Evolutionary conservation across 176 grass and related monocot species (phyloP).

Genomic region (sorghum (Sorghum bicolor)): Sorghum_bicolor_NCBIv3 NC_012878.2:2221001-2221500

Average conservation of each 20-base stretch:
- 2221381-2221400: slow-evolving; percentile 1
- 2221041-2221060: too few species aligned
- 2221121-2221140: too few species aligned
- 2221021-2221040: too few species aligned
- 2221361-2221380: neutral
- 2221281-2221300: neutral
- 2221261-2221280: neutral
- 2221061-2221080: too few species aligned
- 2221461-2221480: neutral
- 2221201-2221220: neutral
- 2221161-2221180: neutral
- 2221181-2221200: neutral
- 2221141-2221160: too few species aligned
- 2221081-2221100: too few species aligned
- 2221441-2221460: slow-evolving; percentile 14
- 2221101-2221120: too few species aligned
- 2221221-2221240: neutral
- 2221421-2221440: neutral
- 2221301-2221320: neutral
- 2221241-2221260: neutral
- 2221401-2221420: slow-evolving; percentile 22
- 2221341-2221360: neutral
- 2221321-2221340: neutral
- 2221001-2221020: too few species aligned
- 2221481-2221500: slow-evolving; percentile 10